A percentile compares a stretch with the other conserved stretches of the same genome.
These are phyloP conservation scores for Botrytis hyacinthi DNA, from an alignment of 2,329 filamentous ascomycete species.

Conservation along the genomic window DNA sequence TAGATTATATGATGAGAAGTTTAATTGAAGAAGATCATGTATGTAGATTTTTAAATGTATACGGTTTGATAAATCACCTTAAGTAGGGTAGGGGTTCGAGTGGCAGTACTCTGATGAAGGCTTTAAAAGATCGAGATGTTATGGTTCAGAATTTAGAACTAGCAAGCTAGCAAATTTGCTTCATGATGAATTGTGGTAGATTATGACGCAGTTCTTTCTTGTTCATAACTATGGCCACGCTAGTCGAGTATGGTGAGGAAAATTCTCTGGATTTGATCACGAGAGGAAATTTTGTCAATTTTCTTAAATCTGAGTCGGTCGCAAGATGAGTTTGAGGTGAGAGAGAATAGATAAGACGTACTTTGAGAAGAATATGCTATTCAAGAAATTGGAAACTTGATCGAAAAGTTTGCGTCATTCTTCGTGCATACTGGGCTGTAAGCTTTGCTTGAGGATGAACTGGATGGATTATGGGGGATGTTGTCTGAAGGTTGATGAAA, in stretches of 20 bases:
- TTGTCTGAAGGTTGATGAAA: neutral
- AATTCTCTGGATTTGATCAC: fast-evolving
- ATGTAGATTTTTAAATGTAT: neutral
- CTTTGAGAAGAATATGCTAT: fast-evolving
- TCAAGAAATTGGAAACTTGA: no score
- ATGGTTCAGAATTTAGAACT: neutral
- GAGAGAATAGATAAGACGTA: neutral
- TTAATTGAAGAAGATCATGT: no score
- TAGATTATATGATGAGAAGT: neutral
- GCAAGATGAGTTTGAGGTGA: neutral
- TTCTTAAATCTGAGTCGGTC: fast-evolving
- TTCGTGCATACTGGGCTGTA: neutral
- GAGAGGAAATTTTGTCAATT: neutral
- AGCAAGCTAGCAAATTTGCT: neutral
- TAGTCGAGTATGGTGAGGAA: neutral
- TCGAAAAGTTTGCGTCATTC: fast-evolving
- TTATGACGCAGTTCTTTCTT: neutral
- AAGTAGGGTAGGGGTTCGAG: fast-evolving
- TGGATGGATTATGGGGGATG: neutral
- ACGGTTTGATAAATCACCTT: neutral
- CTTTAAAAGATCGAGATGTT: neutral
- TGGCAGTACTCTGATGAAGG: neutral
- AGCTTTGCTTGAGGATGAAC: neutral
- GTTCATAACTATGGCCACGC: neutral
- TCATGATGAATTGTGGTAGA: neutral